phyloP scores from a whole-genome alignment of 2,329 filamentous ascomycete species.

The Hymenoscyphus repandus region DNA sequence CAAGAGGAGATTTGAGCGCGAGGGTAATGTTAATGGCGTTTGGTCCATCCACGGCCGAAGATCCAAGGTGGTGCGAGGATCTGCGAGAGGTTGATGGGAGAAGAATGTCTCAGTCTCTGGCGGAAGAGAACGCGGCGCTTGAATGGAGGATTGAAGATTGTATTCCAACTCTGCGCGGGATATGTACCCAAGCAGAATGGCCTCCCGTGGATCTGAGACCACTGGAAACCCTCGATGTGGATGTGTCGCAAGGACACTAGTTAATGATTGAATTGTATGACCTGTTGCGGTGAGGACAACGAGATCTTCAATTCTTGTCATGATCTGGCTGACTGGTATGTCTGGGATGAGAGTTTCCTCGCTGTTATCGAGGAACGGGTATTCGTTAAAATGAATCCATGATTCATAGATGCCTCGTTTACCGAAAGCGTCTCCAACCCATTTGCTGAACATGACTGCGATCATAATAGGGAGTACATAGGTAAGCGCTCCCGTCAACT shows the following conservation, averaged over 20 bases:
- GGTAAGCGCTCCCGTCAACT: conserved; percentile 90
- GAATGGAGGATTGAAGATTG: conserved; percentile 62
- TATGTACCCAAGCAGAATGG: conserved; percentile 86
- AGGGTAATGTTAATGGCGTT: conserved; percentile 86
- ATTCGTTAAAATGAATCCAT: conserved; percentile 95
- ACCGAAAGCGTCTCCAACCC: conserved; percentile 94
- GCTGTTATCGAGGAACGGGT: conserved; percentile 90
- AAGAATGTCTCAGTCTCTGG: conserved; percentile 78
- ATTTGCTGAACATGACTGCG: conserved; percentile 96
- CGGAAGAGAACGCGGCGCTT: conserved; percentile 52
- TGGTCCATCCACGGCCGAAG: conserved; percentile 98
- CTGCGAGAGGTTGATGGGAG: conserved; percentile 73
- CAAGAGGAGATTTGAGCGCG: conserved; percentile 71
- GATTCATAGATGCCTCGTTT: conserved; percentile 93
- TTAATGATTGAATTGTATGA: conserved; percentile 76
- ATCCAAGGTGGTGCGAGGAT: conserved; percentile 74
- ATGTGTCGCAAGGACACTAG: conserved; percentile 64
- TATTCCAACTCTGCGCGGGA: conserved; percentile 84
- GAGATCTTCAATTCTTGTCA: conserved; percentile 89
- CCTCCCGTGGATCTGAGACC: conserved; percentile 70
- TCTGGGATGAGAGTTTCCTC: conserved; percentile 76
- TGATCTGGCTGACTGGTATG: conserved; percentile 78
- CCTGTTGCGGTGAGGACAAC: conserved; percentile 81
- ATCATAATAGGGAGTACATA: conserved; percentile 99
- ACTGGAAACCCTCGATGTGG: conserved; percentile 89